A percentile compares a stretch with the other conserved stretches of the same genome.
Conservation (phyloP, 2,329 filamentous ascomycete species). For the Neoascochyta sp. region DNA sequence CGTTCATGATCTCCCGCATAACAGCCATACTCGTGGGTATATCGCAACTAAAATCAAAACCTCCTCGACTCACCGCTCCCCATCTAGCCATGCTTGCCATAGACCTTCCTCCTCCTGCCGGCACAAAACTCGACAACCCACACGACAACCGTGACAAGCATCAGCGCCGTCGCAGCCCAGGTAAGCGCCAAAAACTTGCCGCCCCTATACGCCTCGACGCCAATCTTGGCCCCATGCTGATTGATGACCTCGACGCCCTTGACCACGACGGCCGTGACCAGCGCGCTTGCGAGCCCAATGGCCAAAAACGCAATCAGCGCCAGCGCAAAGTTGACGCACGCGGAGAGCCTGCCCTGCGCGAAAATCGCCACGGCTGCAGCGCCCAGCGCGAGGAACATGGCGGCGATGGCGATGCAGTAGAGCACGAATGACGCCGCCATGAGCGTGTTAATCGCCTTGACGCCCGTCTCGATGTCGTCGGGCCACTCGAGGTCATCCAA, state of each 20-base stretch:
- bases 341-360: conserved; percentile 43
- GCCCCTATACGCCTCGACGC: conserved; percentile 50
- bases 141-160: conserved; percentile 37
- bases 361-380: conserved; percentile 47
- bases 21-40: too few relatives aligned
- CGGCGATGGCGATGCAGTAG: conserved; percentile 56
- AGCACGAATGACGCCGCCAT: conserved; percentile 55
- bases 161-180: conserved; percentile 53
- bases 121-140: conserved; percentile 33
- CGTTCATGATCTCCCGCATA: too few relatives aligned
- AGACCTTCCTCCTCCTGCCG: conserved; percentile 14
- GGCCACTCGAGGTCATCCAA: conserved; percentile 56
- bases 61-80: background rate
- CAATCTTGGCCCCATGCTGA: conserved; percentile 49
- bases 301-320: conserved; percentile 53
- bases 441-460: conserved; percentile 50
- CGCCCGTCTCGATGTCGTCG: conserved; percentile 51
- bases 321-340: conserved; percentile 50
- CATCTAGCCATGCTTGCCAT: conserved; percentile 19
- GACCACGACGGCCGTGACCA: conserved; percentile 60
- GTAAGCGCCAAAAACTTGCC: conserved; percentile 56
- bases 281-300: conserved; percentile 70
- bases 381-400: conserved; percentile 51
- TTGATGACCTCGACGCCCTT: conserved; percentile 55
- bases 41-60: conserved; percentile 1